phyloP scores from a whole-genome alignment of 2,329 filamentous ascomycete genomes.

The Albifimbria verrucaria region DNA sequence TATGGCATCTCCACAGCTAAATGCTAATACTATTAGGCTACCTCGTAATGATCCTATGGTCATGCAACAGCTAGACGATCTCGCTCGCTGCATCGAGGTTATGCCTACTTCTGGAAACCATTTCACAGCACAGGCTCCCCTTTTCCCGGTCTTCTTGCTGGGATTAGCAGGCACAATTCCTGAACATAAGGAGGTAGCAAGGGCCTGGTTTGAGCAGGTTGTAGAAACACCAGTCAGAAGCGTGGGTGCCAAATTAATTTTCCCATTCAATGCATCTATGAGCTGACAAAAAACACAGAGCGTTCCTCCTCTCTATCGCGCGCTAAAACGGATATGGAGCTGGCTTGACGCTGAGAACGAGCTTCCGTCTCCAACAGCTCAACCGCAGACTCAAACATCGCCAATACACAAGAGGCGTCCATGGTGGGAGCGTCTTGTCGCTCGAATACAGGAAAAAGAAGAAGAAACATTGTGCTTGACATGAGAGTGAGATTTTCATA shows the following conservation, averaged over 20 bases:
- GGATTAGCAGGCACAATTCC: conserved; percentile 29
- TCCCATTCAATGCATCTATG: conserved; percentile 5
- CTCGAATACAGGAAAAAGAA: conserved; percentile 25
- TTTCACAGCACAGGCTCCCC: conserved; percentile 39
- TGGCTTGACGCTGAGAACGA: conserved; percentile 30
- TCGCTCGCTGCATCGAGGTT: conserved; percentile 33
- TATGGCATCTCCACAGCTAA: too few relatives aligned
- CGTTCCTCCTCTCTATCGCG: conserved; percentile 33
- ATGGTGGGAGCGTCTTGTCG: conserved; percentile 40
- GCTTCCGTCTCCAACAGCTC: conserved; percentile 9
- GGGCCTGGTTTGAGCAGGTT: conserved; percentile 33
- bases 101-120: conserved; percentile 38
- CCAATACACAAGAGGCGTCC: conserved; percentile 25
- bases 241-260: conserved; percentile 27
- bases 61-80: conserved; percentile 24
- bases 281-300: conserved; percentile 24
- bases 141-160: conserved; percentile 38
- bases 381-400: conserved; percentile 11
- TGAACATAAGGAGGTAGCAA: conserved; percentile 24
- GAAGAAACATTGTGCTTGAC: conserved; percentile 35
- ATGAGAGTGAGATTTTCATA: conserved; percentile 14
- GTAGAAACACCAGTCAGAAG: conserved; percentile 34
- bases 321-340: conserved; percentile 29
- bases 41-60: conserved; percentile 34
- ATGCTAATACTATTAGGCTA: conserved; percentile 21